These are phyloP conservation scores for Adansonia madagascariensis DNA, from an alignment of 441 rosid species.

Conservation along the genomic window DNA sequence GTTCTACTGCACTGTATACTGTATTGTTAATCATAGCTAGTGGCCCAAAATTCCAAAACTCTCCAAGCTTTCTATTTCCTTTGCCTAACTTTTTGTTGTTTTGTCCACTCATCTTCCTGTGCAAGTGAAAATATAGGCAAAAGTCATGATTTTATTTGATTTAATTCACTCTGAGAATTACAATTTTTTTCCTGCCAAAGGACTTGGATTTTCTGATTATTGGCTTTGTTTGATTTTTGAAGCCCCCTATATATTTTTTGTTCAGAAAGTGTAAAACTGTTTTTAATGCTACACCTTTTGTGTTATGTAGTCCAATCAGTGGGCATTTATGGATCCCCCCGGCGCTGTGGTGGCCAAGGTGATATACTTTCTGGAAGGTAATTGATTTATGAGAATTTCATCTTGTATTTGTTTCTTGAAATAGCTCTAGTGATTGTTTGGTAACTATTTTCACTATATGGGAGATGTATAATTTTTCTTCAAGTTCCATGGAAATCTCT, in stretches of 20 bases:
- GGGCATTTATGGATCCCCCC: slow-evolving; percentile 73
- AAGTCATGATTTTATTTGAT: background rate
- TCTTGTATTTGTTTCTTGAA: background rate
- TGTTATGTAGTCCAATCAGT: slow-evolving; percentile 75
- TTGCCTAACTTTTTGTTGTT: background rate
- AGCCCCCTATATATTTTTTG: background rate
- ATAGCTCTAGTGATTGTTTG: background rate
- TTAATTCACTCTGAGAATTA: background rate
- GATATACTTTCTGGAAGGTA: slow-evolving; percentile 97
- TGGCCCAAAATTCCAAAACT: background rate
- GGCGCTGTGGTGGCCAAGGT: slow-evolving; percentile 97
- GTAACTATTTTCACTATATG: background rate
- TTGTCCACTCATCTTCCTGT: background rate
- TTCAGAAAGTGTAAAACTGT: background rate
- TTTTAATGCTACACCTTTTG: slow-evolving; percentile 23
- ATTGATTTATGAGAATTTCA: slow-evolving; percentile 18
- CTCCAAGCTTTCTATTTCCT: background rate
- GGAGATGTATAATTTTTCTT: background rate
- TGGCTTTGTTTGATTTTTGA: slow-evolving; percentile 7
- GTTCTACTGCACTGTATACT: background rate
- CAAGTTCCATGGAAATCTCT: background rate
- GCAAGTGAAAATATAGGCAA: background rate
- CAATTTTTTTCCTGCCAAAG: background rate
- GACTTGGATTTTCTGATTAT: background rate
- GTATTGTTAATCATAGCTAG: background rate